phyloP scores from a whole-genome alignment of 441 rosid genomes.

The Jatropha podagrica region DNA sequence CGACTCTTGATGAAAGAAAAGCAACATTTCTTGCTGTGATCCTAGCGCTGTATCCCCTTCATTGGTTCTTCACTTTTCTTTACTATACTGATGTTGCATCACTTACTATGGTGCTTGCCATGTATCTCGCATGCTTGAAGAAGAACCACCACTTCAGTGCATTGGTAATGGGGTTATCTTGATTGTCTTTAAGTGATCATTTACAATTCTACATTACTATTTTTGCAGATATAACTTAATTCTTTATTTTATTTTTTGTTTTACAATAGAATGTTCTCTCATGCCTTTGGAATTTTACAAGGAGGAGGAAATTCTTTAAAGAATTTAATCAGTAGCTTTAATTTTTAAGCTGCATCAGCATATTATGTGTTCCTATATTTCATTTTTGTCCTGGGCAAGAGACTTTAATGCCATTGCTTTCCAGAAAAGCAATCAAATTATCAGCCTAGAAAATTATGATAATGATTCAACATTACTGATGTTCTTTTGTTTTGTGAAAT shows the following conservation, averaged over 20 bases:
- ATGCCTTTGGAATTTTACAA: not conserved
- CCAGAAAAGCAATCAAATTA: not conserved
- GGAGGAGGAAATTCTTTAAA: not conserved
- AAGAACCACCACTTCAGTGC: conserved; percentile 72
- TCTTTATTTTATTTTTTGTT: not conserved
- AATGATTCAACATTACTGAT: conserved; percentile 8
- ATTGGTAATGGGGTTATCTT: conserved; percentile 50
- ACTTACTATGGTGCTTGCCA: conserved; percentile 73
- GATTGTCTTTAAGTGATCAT: not conserved
- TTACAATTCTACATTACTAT: not conserved
- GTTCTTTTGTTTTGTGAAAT: conserved; percentile 1
- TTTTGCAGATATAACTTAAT: conserved; percentile 13
- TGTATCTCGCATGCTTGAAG: conserved; percentile 85
- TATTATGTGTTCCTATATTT: not conserved
- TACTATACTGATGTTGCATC: conserved; percentile 97
- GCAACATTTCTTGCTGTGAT: conserved; percentile 56
- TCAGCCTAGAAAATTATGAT: not conserved
- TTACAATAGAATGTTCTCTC: not conserved
- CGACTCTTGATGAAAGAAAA: conserved; percentile 53
- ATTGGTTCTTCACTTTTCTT: conserved; percentile 94
- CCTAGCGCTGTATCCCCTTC: conserved; percentile 77
- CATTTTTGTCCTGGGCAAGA: not conserved
- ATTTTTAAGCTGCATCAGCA: not conserved
- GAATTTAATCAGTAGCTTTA: not conserved
- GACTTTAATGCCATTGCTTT: not conserved